A percentile compares a stretch with the other conserved stretches of the same genome.
Conservation (phyloP, 2,329 filamentous ascomycete genomes). For the Colletotrichum sp. region DNA sequence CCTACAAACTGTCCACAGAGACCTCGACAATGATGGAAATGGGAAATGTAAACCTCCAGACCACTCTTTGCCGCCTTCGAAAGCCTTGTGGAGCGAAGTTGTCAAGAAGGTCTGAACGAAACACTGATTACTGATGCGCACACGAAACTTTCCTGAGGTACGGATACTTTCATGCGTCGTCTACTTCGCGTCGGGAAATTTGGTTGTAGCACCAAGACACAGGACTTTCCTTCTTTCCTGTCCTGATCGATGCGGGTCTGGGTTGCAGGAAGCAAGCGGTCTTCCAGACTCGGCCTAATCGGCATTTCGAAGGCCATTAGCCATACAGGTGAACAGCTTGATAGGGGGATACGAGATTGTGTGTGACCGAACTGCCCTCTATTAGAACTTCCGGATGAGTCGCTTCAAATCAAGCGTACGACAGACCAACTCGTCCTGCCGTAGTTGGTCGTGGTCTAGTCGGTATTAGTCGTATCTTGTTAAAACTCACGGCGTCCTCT, state of each 20-base stretch:
- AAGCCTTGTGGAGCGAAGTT: not conserved
- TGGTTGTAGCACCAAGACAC: not conserved
- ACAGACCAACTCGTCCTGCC: rapidly evolving
- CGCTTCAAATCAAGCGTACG: not conserved
- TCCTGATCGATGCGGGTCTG: rapidly evolving
- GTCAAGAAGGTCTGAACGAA: not conserved
- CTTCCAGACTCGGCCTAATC: not conserved
- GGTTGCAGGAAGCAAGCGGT: not conserved
- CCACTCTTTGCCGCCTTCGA: not conserved
- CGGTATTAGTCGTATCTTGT: not conserved
- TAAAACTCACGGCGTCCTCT: rapidly evolving
- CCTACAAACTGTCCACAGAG: rapidly evolving
- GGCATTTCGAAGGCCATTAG: rapidly evolving
- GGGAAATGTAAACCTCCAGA: not conserved
- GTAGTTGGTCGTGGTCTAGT: not conserved
- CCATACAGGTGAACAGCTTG: not conserved
- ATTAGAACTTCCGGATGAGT: not conserved
- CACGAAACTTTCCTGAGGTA: not conserved
- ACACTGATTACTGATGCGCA: not conserved
- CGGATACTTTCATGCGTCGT: not conserved
- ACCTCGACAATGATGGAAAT: not conserved
- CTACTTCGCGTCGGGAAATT: not conserved
- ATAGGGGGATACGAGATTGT: not conserved
- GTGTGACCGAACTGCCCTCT: not conserved
- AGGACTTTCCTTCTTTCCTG: not conserved